Conservation (phyloP, 768 basidiomycete species). For the Paxillus ammoniavirescens region DNA sequence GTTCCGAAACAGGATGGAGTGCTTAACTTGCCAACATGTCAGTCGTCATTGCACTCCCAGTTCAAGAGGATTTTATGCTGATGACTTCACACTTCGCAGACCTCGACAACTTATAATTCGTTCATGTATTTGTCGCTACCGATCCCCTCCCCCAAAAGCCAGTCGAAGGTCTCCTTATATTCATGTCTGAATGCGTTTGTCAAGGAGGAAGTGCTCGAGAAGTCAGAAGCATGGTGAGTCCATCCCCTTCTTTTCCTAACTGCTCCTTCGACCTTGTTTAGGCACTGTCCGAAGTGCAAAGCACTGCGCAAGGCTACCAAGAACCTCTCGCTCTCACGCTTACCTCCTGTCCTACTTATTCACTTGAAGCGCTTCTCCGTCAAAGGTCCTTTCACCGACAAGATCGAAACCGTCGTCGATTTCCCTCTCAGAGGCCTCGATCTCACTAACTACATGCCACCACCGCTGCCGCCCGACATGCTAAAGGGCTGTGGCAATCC, state of each 20-base stretch:
- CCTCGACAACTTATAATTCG: conserved; percentile 94
- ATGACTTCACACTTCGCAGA: conserved; percentile 45
- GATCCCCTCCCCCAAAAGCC: conserved; percentile 64
- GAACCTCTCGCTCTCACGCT: conserved; percentile 82
- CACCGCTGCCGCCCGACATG: conserved; percentile 65
- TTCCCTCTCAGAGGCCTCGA: conserved; percentile 71
- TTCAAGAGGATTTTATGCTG: conserved; percentile 7
- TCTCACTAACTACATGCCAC: conserved; percentile 82
- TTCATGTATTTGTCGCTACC: conserved; percentile 96
- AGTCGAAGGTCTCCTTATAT: conserved; percentile 63
- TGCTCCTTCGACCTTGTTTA: conserved; percentile 27
- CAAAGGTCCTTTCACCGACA: conserved; percentile 91
- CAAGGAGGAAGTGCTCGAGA: conserved; percentile 85
- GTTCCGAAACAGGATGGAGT: conserved; percentile 86
- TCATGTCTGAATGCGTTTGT: conserved; percentile 90
- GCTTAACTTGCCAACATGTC: conserved; percentile 87
- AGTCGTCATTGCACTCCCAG: conserved; percentile 13
- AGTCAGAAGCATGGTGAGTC: conserved; percentile 88
- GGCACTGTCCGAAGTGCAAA: conserved; percentile 97
- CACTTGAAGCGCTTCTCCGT: conserved; percentile 92
- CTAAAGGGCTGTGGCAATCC: conserved; percentile 50
- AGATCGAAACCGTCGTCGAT: conserved; percentile 92
- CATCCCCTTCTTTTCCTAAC: not conserved
- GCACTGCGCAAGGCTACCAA: conserved; percentile 82
- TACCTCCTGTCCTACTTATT: conserved; percentile 90